Base-by-base conservation (phyloP, 805 yeast species). In the Metschnikowia vanudenii region DNA sequence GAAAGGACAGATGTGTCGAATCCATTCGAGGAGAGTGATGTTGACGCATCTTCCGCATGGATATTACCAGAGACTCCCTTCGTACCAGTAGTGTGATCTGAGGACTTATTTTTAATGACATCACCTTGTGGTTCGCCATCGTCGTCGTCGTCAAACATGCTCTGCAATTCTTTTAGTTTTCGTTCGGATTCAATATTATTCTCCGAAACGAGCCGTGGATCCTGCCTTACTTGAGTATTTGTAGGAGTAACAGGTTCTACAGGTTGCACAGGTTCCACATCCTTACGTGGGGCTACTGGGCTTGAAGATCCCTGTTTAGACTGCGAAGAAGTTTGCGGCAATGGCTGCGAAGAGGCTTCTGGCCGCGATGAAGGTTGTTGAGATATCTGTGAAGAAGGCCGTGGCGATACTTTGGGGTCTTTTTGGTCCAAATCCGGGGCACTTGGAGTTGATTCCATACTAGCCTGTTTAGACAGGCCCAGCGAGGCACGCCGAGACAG, bases 1-100 rank as follows among this genome's bases (percentile, higher is more conserved):
- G 55, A 52, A 16, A 52, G 50, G n/a, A 47, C 31, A 4, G 55
- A 52, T 10, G 55, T 41, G 22, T 52, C 54, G 13, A 38, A 31
- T 16, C 38, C 46, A 35, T 39, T 39, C 14, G 47, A 38, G 22
- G 38, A 39, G 18, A 43, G 39, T 7, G 47, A 44, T 2, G 32
- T 39, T 3, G 45, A 17, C 3, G 14, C 6, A 17, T 41, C 43
- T 20, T 41, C 33, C 31, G 22, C 19, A 32, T 19, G 20, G 13
- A 7, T 10, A 16, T 33, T n/a, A 33, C n/a, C 35, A 32, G 35
- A 14, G 4, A 4, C 35, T 12, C 14, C n/a, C 12, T 18, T 33
- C 17, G 19, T 33, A 14, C 30, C 33, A 31, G 14, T 19, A 3
- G 16, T 20, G 3, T 36, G 17, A 13, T 22, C 29, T 4, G 28